A percentile compares a stretch with the other conserved stretches of the same genome.
These are phyloP conservation scores for Scorias spongiosa DNA, from an alignment of 2,329 filamentous ascomycete species.

Conservation along the genomic window DNA sequence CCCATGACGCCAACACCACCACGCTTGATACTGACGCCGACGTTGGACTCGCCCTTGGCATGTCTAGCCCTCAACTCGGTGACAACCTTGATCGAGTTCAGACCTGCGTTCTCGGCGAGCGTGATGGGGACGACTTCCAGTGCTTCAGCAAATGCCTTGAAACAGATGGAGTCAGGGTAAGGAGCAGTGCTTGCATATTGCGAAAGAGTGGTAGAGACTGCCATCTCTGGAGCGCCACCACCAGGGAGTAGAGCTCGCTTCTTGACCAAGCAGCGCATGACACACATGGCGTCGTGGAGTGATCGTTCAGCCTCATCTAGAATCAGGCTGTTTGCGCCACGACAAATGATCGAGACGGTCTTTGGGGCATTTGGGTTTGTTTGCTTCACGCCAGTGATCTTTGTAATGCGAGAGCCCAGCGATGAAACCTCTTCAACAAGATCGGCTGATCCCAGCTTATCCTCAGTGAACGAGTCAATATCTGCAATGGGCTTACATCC, in stretches of 20 bases:
- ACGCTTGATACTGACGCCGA: constrained; percentile 94
- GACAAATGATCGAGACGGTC: constrained; percentile 87
- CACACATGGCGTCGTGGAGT: constrained; percentile 92
- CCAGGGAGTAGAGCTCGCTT: constrained; percentile 98
- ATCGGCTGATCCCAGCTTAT: constrained; percentile 90
- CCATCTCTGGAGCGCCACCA: constrained; percentile 90
- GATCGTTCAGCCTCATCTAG: constrained; percentile 94
- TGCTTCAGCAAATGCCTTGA: constrained; percentile 96
- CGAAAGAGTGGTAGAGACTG: constrained; percentile 76
- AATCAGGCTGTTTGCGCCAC: constrained; percentile 86
- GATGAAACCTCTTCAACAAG: constrained; percentile 83
- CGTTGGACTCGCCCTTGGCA: constrained; percentile 87
- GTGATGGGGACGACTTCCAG: constrained; percentile 96
- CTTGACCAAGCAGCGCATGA: constrained; percentile 94
- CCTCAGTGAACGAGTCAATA: constrained; percentile 95
- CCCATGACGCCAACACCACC: constrained; percentile 96
- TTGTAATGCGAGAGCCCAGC: constrained; percentile 81
- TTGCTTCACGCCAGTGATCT: constrained; percentile 79
- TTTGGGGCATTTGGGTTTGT: constrained; percentile 43
- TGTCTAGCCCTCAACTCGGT: constrained; percentile 90
- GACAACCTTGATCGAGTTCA: constrained; percentile 98
- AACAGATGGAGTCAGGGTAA: constrained; percentile 94
- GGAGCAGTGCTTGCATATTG: constrained; percentile 68
- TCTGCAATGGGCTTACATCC: constrained; percentile 98
- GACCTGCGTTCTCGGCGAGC: constrained; percentile 86